Percentiles rank a stretch among this genome's conserved stretches.
These are phyloP conservation scores for Xylariaceae sp. DNA, from an alignment of 2,329 filamentous ascomycete genomes.

Conservation along the genomic window DNA sequence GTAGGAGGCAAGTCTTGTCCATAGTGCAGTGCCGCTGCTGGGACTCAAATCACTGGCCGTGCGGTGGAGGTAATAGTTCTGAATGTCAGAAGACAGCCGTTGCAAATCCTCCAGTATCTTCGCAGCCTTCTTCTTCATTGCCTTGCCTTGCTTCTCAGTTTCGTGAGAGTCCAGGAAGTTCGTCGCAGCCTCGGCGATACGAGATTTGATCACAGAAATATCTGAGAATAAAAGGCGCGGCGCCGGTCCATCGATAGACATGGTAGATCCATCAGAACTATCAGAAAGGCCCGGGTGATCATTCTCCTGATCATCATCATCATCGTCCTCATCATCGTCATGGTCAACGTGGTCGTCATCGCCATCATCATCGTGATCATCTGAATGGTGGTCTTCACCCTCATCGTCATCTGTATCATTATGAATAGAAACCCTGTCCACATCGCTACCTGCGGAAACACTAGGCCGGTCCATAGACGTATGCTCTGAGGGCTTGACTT, in stretches of 20 bases:
- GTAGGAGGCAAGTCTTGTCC: constrained; percentile 72
- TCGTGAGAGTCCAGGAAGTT: constrained; percentile 84
- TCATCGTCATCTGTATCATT: constrained; percentile 48
- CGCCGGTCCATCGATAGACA: constrained; percentile 56
- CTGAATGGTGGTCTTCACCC: constrained; percentile 7
- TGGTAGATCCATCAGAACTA: constrained; percentile 65
- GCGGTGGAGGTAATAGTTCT: constrained; percentile 63
- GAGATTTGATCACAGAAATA: constrained; percentile 61
- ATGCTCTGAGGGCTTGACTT: constrained; percentile 30
- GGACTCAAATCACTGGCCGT: constrained; percentile 44
- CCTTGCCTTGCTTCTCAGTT: constrained; percentile 66
- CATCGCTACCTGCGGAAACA: constrained; percentile 34
- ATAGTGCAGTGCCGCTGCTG: constrained; percentile 62
- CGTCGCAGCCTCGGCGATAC: constrained; percentile 74
- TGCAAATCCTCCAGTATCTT: constrained; percentile 74
- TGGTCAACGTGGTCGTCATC: constrained; percentile 50
- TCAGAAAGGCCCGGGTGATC: constrained; percentile 56
- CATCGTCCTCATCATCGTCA: constrained; percentile 49
- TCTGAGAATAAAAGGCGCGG: constrained; percentile 48
- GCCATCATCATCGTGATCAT: constrained; percentile 38
- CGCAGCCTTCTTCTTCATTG: constrained; percentile 74
- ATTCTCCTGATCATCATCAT: constrained; percentile 51
- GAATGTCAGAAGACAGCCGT: constrained; percentile 67
- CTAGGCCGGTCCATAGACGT: constrained; percentile 31
- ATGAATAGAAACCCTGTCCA: constrained; percentile 36